Evolutionary conservation across 345 rosid genomes (phyloP), one percentile per base, ranked within the genome.

Genomic region (Lepidium didymum): DNA sequence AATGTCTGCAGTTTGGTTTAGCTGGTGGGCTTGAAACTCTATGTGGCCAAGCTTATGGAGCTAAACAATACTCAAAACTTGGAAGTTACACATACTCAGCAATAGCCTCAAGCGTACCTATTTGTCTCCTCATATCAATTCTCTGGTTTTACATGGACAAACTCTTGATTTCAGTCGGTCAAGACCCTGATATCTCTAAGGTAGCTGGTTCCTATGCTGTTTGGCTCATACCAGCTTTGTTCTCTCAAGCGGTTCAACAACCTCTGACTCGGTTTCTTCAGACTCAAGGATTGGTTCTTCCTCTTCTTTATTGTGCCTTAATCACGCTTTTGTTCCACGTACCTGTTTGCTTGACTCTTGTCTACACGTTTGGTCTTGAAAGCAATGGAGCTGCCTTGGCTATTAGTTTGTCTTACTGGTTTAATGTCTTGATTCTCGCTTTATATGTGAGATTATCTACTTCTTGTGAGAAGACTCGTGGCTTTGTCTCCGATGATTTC

Each of bases 331-430:
- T 52, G 49, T 66, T 74, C 31, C 78, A 74, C 36, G 27, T 74
- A 31, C 73, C 73, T 0, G 29, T 60, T 60, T 58, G 67, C 16
- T 60, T 54, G 71, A 40, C 15, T 46, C 19, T 65, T 10, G 77
- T 65, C 4, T 73, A 15, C 51, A 33, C 40, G 6, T 55, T 58
- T 56, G 72, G 67, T 37, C 61, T 73, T n/a, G 82, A 83, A 44
- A 69, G 36, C 46, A 12, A 18, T 7, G 83, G 88, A 25, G 78
- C 84, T 3, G 86, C 86, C 6, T 6, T 84, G 36, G 76, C 86
- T 9, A 70, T 74, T 47, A 53, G 81, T 62, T 10, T 84, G 5
- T 80, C 86, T 3, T 80, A 78, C 33, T 82, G 84, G 83, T 45
- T 82, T 40, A 76, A 80, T 6, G 86, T 60, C 16, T 33, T 71